Evolutionary conservation across 768 basidiomycete genomes (phyloP).

Genomic region (Rhodotorula taiwanensis): DNA sequence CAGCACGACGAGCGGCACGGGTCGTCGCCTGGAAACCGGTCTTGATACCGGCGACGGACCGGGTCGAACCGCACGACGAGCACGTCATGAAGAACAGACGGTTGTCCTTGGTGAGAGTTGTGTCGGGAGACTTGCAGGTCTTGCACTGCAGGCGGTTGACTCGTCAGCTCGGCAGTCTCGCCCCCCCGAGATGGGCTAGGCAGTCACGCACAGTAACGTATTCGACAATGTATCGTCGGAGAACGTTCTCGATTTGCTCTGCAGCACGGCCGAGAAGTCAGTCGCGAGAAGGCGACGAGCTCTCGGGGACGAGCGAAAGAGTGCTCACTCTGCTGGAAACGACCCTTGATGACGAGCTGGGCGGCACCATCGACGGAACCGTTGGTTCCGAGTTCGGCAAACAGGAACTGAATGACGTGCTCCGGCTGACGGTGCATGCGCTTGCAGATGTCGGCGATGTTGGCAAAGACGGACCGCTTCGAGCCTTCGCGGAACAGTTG

Average conservation of each 20-base stretch:
- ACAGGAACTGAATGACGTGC: slow-evolving; percentile 94
- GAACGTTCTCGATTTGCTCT: slow-evolving; percentile 58
- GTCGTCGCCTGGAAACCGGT: slow-evolving; percentile 58
- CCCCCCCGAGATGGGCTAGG: slow-evolving; percentile 50
- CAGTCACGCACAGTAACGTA: slow-evolving; percentile 30
- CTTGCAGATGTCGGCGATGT: slow-evolving; percentile 94
- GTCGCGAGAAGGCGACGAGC: background rate
- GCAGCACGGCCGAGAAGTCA: background rate
- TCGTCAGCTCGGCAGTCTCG: too few relatives aligned
- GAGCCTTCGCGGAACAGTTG: slow-evolving; percentile 91
- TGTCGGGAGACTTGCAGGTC: slow-evolving; percentile 98
- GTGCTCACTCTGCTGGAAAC: slow-evolving; percentile 75
- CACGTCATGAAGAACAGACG: slow-evolving; percentile 87
- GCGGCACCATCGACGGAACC: slow-evolving; percentile 88
- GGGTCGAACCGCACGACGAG: slow-evolving; percentile 79
- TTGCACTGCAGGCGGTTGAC: slow-evolving; percentile 68
- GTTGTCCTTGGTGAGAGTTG: slow-evolving; percentile 91
- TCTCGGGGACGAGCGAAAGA: background rate
- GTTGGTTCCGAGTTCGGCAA: slow-evolving; percentile 96
- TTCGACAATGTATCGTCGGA: slow-evolving; percentile 91
- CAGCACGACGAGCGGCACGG: slow-evolving; percentile 16
- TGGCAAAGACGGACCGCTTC: slow-evolving; percentile 95
- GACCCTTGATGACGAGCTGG: slow-evolving; percentile 90
- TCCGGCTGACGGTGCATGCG: slow-evolving; percentile 97
- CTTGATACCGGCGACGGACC: slow-evolving; percentile 94